Evolutionary conservation across 2,329 filamentous ascomycete genomes (phyloP), one percentile per base, ranked within the genome.

Genomic region (Aspergillus versicolor): DNA sequence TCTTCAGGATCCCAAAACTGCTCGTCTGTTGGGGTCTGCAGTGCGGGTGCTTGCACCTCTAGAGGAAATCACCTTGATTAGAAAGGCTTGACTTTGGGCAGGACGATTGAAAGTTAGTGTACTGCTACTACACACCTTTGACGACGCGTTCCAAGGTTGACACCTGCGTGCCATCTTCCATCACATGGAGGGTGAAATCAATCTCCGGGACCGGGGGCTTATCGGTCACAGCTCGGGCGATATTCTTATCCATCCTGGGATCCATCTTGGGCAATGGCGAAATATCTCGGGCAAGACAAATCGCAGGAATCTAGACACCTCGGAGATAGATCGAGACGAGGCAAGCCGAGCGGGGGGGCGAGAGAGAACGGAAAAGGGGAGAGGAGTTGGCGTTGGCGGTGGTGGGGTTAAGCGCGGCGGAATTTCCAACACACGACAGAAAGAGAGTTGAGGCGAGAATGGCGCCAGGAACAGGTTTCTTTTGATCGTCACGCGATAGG

Each of bases 1-100:
- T 95, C 89, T 61, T 90, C 86, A 62, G 93, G 89, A 65, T 92
- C 90, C 78, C 90, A 93, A 81, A 99, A 97, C 77, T 96, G 90
- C 64, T 97, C 91, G 77, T 97, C 89, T 69, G 90, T 92, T 32
- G 94, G 94, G 68, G 91, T 91, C 75, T 87, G 88, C 81, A 96
- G 93, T 70, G 94, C 94, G 48, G 94, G 94, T 66, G 94, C 94
- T 84, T 99, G 94, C 55, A 99, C 94, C 77, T 99, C 94, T 97
- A 72, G 48, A 43, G 17, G 24, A 57, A n/a, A 30, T 12, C 5
- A 30, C 9, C 11, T 44, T 69, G 50, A 67, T 53, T 46, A 50
- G n/a, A 15, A 42, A 11, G 15, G 34, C 42, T 22, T 9, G 30
- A 34, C 6, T 40, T 12, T 1, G 19, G 7, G 17, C 9, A 13